phyloP scores from a whole-genome alignment of 2,329 filamentous ascomycete genomes.

The Scopulariopsis brevicaulis region DNA sequence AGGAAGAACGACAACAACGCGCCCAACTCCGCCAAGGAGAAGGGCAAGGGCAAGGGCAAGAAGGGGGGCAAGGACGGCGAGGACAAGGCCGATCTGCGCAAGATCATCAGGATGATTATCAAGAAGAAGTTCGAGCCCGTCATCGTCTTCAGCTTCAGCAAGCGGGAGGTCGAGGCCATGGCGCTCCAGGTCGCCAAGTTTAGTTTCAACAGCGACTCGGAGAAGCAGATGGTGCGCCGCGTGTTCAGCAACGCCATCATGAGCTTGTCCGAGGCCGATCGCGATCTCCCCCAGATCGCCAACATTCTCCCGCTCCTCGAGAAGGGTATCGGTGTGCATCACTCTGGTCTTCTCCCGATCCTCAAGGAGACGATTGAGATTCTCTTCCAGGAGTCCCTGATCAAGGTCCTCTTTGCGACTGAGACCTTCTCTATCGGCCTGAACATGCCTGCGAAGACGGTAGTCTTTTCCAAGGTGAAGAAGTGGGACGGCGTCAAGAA shows the following conservation, averaged over 20 bases:
- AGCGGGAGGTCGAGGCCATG: conserved; percentile 86
- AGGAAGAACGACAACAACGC: conserved; percentile 78
- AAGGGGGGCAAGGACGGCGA: conserved; percentile 72
- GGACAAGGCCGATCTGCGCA: conserved; percentile 73
- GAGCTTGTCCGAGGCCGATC: conserved; percentile 85
- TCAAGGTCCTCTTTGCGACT: conserved; percentile 95
- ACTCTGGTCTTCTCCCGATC: conserved; percentile 89
- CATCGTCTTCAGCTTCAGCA: conserved; percentile 99
- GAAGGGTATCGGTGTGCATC: conserved; percentile 92
- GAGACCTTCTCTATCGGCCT: conserved; percentile 98
- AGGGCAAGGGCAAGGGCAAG: conserved; percentile 82
- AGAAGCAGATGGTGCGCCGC: conserved; percentile 87
- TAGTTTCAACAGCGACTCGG: conserved; percentile 91
- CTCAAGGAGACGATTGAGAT: conserved; percentile 99
- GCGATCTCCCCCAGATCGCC: conserved; percentile 76
- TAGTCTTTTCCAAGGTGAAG: conserved; percentile 93
- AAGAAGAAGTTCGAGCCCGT: conserved; percentile 94
- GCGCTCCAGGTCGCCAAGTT: conserved; percentile 78
- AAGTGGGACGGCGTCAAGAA: conserved; percentile 82
- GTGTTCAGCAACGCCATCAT: conserved; percentile 92
- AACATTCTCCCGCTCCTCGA: conserved; percentile 82
- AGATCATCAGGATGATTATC: conserved; percentile 99
- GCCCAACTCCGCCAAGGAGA: conserved; percentile 41
- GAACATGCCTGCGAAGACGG: conserved; percentile 98
- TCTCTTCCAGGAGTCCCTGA: conserved; percentile 92